Evolutionary conservation across 139 green algal genomes (phyloP), one percentile per base, ranked within the genome.

Genomic region (Gonium pectorale): DNA sequence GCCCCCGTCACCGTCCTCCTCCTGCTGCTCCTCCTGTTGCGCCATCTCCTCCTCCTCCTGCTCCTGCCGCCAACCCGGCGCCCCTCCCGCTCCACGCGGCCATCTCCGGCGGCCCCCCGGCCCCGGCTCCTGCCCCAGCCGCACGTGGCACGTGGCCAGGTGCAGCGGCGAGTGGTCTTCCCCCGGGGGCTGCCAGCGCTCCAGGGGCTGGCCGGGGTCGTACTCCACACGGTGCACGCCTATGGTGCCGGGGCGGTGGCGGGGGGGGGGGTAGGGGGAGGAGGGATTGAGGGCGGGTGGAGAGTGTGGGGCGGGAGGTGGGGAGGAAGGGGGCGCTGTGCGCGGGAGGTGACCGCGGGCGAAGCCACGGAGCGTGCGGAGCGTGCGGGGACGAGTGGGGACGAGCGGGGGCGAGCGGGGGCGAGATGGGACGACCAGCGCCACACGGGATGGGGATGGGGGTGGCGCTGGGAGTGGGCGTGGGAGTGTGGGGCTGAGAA

Each of bases 81-180:
- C 52, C 9, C 37, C 72, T 5, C 17, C 35, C 19, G 26, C 49
- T 19, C 24, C 73, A 1, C 24, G 27, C 17, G 0, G 9, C 27
- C 31, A 5, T 1, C 72, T 52, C 5, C n/a, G n/a, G n/a, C n/a
- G n/a, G 31, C 17, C 19, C 49, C 31, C 49, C 35, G 3, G 51
- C 41, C 46, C 33, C 46, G 13, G 46, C 59, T 64, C 46, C 5
- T 19, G 51, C 59, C 31, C 54, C 59, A 82, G 27, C 5, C 9
- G 37, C 59, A 82, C 59, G 59, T 82, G 75, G 40, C 75, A 82
- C 29, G 31, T 15, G 21, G 75, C 75, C 38, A 82, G 7, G 43
- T 71, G 59, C 21, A 71, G 5, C 22, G 24, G 27, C 35, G 22
- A 35, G 19, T 81, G 19, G 29, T 40, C 56, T 7, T 60, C 38